Base-by-base conservation (phyloP, 306 rosid species). In the Pueraria montana region DNA sequence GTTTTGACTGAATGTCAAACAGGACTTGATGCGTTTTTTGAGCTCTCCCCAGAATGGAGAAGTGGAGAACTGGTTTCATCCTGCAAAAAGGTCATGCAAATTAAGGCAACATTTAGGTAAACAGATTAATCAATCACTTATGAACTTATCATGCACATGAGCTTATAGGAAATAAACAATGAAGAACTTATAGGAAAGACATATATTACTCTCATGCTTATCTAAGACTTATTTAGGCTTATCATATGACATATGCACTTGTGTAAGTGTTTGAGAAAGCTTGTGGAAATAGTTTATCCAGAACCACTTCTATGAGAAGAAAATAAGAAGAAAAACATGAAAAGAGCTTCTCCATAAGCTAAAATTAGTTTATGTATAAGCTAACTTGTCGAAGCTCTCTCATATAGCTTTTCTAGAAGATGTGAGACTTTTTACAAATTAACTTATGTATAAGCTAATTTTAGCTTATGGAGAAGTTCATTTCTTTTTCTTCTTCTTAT, bases 1-100 rank as follows among this genome's bases (percentile, higher is more conserved):
- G 46, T 80, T 34, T 52, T 80, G 1, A 34, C 6, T 43, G 17
- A 40, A 32, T 81, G n/a, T 77, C 79, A 80, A 8, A 55, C n/a
- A 45, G 81, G 75, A 45, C 71, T 11, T 64, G 83, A 76, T 16
- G 43, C 3, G 43, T 80, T 65, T 64, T 8, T 36, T 66, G 55
- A 1, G 83, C 85, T 84, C 6, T 80, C 75, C 43, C 68, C 81
- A 27, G 81, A 80, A 62, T 50, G 21, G 46, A 67, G 68, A 79
- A 68, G 82, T 30, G 83, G 77, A 55, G 80, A 81, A 53, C 62
- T 3, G 0, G n/a, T 1, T 77, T 42, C 83, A 84, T 77, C 86
- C 86, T 84, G 64, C 68, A 84, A 76, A 40, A 32, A 2, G 2
- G 12, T 62, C 38, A 74, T 23, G 63, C 52, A 74, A 38, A 18